Evolutionary conservation across 805 yeast species (phyloP), one percentile per base, ranked within the genome.

Genomic region (Cyberlindnera veronae): DNA sequence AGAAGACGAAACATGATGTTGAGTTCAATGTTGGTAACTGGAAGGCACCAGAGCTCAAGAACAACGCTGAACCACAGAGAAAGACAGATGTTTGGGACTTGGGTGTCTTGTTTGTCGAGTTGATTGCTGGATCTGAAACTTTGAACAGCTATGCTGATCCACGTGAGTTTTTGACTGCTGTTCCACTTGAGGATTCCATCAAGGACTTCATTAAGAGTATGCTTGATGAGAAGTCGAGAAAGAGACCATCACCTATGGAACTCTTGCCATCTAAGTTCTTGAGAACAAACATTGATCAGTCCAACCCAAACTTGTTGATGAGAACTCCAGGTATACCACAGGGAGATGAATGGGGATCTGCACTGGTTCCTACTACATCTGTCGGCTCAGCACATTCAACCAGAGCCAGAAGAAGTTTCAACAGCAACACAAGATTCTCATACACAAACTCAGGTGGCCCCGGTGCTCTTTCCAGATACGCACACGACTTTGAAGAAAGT

Each of bases 1-100:
- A 48, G 17, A 48, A 52, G 11, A 49, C 53, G 1, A 37, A 49
- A 8, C 38, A 30, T 38, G 42, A 56, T 35, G 23, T 58, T 3
- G 57, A 55, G 3, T 28, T 54, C 3, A 49, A 54, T 2, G 34
- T 24, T 10, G 54, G 50, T 9, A 48, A 54, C 0, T 90, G 97
- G 96, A 64, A 61, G 11, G 95, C 97, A 0, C 97, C 98, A 0
- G 97, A 90, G 58, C 48, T 81, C 7, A 34, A 50, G 10, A 58
- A 54, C 13, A 63, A 57, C 36, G 53, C 61, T 26, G 76, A 71
- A 41, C 81, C 84, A 12, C 82, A 82, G 42, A 68, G 89, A 27
- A 85, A 88, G 59, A 81, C 96, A 0, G 99, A 93, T 65, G 83
- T 93, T 9, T 93, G 98, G 98, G 85, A 85, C 55, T 63, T 89